These are phyloP conservation scores for Telopea speciosissima DNA, from an alignment of 177 flowering plant genomes.

Conservation along the genomic window DNA sequence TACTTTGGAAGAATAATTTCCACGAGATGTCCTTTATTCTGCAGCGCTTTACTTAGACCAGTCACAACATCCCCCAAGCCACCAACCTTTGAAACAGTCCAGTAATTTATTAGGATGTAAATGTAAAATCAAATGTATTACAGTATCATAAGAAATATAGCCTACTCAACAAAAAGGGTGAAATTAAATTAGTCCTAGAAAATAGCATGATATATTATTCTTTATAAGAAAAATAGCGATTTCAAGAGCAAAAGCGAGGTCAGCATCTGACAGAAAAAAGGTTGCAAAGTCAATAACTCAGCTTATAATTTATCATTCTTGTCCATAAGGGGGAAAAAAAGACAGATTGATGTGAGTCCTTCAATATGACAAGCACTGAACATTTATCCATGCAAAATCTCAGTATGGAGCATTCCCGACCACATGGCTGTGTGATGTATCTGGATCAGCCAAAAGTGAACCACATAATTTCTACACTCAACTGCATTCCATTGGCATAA, in stretches of 20 bases:
- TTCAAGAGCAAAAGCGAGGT: neutral
- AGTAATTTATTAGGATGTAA: conserved; percentile 7
- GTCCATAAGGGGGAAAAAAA: neutral
- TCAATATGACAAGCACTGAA: neutral
- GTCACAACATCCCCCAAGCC: conserved; percentile 96
- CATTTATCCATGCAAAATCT: neutral
- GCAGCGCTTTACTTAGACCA: conserved; percentile 92
- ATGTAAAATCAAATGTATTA: neutral
- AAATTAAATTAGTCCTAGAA: neutral
- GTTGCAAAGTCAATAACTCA: neutral
- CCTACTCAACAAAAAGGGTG: neutral
- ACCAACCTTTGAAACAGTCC: conserved; percentile 62
- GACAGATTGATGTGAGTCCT: neutral
- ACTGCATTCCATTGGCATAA: neutral
- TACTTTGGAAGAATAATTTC: conserved; percentile 92
- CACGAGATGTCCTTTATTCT: conserved; percentile 90
- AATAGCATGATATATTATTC: neutral
- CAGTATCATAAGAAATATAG: neutral
- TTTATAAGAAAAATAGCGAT: no score
- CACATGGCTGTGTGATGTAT: neutral
- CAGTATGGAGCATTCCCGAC: neutral
- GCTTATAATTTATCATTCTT: neutral
- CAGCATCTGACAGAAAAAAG: neutral
- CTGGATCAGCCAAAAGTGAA: neutral
- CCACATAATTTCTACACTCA: neutral